phyloP scores from a whole-genome alignment of 176 grass and related monocot species.

The Chloris gayana region DNA sequence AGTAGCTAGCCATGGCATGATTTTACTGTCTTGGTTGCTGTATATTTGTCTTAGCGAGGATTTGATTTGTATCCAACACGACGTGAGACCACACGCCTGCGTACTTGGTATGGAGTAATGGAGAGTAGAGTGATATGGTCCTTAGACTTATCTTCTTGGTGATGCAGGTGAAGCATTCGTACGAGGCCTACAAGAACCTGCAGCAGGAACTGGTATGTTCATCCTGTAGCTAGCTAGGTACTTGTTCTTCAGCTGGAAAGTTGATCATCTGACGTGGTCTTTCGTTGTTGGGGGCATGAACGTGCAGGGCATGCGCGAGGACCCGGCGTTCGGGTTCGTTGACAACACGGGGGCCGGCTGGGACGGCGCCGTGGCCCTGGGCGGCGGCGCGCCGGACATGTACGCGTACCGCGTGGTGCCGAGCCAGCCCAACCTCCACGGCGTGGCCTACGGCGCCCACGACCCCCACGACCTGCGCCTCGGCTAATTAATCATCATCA shows the following conservation, averaged over 20 bases:
- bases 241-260: too few relatives aligned
- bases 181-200: slow-evolving; percentile 78
- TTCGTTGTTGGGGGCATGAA: background rate
- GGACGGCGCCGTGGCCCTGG: slow-evolving; percentile 41
- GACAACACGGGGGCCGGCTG: slow-evolving; percentile 62
- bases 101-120: too few relatives aligned
- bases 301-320: slow-evolving; percentile 72
- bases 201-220: slow-evolving; percentile 61
- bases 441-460: slow-evolving; percentile 79
- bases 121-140: background rate
- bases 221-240: too few relatives aligned
- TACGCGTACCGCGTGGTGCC: slow-evolving; percentile 84
- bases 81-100: background rate
- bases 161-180: slow-evolving; percentile 73
- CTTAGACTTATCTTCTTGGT: background rate
- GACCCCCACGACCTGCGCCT: slow-evolving; percentile 88
- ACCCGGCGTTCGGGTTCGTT: slow-evolving; percentile 70
- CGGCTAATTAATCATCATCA: slow-evolving; percentile 33
- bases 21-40: background rate
- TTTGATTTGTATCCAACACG: too few relatives aligned
- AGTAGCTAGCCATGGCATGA: background rate
- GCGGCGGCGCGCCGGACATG: slow-evolving; percentile 48
- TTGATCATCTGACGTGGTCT: too few relatives aligned
- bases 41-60: too few relatives aligned
- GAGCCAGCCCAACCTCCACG: slow-evolving; percentile 86